These are phyloP conservation scores for Suhomyces emberorum DNA, from an alignment of 805 yeast species.

Conservation along the genomic window DNA sequence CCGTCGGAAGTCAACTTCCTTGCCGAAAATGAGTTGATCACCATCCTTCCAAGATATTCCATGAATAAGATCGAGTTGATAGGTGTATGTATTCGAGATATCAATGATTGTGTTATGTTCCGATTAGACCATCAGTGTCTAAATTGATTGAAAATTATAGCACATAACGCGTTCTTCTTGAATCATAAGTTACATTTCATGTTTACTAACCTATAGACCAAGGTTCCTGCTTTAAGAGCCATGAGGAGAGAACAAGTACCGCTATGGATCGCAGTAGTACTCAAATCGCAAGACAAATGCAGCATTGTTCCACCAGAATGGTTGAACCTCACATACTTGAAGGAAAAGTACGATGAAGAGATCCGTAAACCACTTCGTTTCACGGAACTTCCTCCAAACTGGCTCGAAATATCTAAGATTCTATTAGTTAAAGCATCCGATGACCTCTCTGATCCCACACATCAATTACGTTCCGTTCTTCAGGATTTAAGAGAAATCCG, in stretches of 20 bases:
- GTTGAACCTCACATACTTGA: conserved; percentile 58
- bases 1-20: conserved; percentile 80
- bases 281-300: conserved; percentile 84
- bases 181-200: background rate
- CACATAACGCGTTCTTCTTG: no score
- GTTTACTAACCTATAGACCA: conserved; percentile 35
- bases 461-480: conserved; percentile 62
- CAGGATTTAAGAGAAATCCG: conserved; percentile 87
- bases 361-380: conserved; percentile 54
- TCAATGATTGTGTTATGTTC: no score
- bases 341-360: conserved; percentile 65
- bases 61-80: conserved; percentile 63
- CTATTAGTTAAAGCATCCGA: conserved; percentile 70
- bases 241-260: conserved; percentile 71
- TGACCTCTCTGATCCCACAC: conserved; percentile 72
- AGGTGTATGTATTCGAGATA: conserved; percentile 53
- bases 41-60: conserved; percentile 75
- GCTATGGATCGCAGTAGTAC: conserved; percentile 80
- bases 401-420: conserved; percentile 80
- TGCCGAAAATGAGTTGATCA: conserved; percentile 74
- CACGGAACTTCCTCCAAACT: conserved; percentile 75
- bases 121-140: no score
- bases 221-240: conserved; percentile 59
- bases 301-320: conserved; percentile 83
- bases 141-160: no score